Base-by-base conservation (phyloP, 2,329 filamentous ascomycete species). In the Penicillium sp. region DNA sequence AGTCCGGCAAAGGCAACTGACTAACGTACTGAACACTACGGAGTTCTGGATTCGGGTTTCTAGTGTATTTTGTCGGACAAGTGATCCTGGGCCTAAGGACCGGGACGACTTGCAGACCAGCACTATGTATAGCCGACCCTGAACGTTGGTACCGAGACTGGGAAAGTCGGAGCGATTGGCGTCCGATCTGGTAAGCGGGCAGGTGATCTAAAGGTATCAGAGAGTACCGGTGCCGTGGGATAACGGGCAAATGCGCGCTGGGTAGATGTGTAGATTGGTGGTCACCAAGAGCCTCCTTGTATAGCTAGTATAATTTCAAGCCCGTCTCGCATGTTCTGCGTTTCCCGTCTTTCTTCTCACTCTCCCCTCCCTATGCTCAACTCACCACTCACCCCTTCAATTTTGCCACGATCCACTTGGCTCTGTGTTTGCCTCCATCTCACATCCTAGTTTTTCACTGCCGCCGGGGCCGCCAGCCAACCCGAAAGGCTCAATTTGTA, bases 1-100 rank as follows among this genome's bases (percentile, higher is more conserved):
- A 59, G 56, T 64, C 65, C 64, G 64, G 63, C 25, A 42, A 49
- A 30, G 38, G 39, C n/a, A 31, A 42, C 45, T 55, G 50, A 54
- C 53, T 61, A 63, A 48, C n/a, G 35, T 20, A 38, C 39, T 41
- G 36, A 35, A 46, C 44, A 38, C 31, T n/a, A n/a, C 30, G 30
- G 30, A 40, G 13, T 40, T 22, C 38, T 25, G 7, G n/a, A n/a
- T n/a, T 9, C 20, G 20, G 20, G 20, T 2, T 22, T 22, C 20
- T 22, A 22, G 4, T 22, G 20, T 22, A 4, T 22, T 22, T 22
- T n/a, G n/a, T n/a, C n/a, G 20, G 20, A 4, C 20, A 22, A 22
- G 20, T 22, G 20, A 4, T 22, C 20, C 20, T n/a, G n/a, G n/a
- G n/a, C n/a, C n/a, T n/a, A n/a, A n/a, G n/a, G n/a, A n/a, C n/a